Evolutionary conservation across 768 basidiomycete species (phyloP).

Genomic region (Mycena haematopus): DNA sequence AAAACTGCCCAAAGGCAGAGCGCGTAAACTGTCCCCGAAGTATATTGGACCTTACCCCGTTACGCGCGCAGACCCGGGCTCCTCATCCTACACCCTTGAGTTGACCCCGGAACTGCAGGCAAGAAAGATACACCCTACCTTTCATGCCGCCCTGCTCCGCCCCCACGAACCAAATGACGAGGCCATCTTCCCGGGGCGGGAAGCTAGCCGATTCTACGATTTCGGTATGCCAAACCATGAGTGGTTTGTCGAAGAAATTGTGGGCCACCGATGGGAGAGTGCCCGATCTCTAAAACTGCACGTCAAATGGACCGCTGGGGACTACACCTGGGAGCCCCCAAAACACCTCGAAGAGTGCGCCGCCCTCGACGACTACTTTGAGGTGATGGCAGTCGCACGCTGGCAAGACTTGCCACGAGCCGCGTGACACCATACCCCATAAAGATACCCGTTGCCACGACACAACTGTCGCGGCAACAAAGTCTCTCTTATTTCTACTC

Average conservation of each 20-base stretch:
- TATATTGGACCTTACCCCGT: not conserved
- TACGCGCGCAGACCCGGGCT: not conserved
- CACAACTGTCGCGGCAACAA: too few species aligned
- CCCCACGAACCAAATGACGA: not conserved
- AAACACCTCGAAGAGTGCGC: not conserved
- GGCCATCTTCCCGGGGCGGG: not conserved
- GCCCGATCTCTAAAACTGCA: not conserved
- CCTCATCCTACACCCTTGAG: not conserved
- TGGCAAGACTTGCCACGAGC: too few species aligned
- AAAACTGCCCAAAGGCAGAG: not conserved
- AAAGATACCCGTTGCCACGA: too few species aligned
- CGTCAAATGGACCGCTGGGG: not conserved
- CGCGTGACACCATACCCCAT: too few species aligned
- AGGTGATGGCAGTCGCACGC: too few species aligned
- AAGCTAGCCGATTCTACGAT: not conserved
- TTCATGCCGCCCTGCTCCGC: not conserved
- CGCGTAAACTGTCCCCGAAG: not conserved
- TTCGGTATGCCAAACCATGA: not conserved
- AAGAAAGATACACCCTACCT: not conserved
- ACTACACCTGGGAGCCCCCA: not conserved
- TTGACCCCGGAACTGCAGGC: not conserved
- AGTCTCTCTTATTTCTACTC: too few species aligned
- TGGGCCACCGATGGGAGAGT: not conserved
- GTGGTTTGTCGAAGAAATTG: not conserved
- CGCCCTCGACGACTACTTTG: not conserved